Percentiles rank a stretch among this genome's conserved stretches.
phyloP scores from a whole-genome alignment of 2,329 filamentous ascomycete genomes.

The Claviceps arundinis region DNA sequence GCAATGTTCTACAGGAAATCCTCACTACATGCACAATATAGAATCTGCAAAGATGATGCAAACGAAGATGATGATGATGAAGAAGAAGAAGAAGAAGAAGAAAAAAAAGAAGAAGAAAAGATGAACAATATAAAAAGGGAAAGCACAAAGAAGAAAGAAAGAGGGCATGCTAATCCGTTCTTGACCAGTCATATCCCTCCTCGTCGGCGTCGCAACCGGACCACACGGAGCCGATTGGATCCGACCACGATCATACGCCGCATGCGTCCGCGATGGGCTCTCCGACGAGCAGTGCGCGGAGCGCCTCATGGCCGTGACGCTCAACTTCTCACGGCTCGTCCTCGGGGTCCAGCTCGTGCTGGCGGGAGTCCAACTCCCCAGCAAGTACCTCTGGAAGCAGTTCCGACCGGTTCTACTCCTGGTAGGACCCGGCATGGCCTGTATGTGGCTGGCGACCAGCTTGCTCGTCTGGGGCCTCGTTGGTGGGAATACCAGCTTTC shows the following conservation, averaged over 20 bases:
- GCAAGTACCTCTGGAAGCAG: slow-evolving; percentile 65
- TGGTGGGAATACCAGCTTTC: slow-evolving; percentile 49
- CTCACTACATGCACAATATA: no score
- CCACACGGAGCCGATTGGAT: slow-evolving; percentile 67
- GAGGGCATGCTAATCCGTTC: no score
- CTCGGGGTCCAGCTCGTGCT: slow-evolving; percentile 83
- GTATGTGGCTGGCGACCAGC: slow-evolving; percentile 78
- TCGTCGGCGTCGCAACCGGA: slow-evolving; percentile 67
- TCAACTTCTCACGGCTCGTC: slow-evolving; percentile 77
- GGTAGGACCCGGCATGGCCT: slow-evolving; percentile 70
- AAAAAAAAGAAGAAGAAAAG: no score
- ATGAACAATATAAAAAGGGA: no score
- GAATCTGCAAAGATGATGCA: no score
- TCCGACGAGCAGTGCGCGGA: slow-evolving; percentile 21
- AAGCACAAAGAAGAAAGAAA: no score
- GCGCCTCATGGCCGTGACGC: slow-evolving; percentile 57
- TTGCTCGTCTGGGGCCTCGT: slow-evolving; percentile 66
- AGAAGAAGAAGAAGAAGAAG: no score
- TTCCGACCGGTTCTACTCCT: slow-evolving; percentile 64
- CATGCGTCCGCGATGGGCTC: slow-evolving; percentile 14
- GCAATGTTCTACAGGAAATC: no score
- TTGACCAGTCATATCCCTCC: slow-evolving; percentile 56
- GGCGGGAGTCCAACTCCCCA: slow-evolving; percentile 77
- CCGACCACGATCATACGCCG: slow-evolving; percentile 61
- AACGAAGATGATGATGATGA: no score